Evolutionary conservation across 495 filamentous ascomycete genomes (phyloP).

Genomic region (Daldinia concentrica): DNA sequence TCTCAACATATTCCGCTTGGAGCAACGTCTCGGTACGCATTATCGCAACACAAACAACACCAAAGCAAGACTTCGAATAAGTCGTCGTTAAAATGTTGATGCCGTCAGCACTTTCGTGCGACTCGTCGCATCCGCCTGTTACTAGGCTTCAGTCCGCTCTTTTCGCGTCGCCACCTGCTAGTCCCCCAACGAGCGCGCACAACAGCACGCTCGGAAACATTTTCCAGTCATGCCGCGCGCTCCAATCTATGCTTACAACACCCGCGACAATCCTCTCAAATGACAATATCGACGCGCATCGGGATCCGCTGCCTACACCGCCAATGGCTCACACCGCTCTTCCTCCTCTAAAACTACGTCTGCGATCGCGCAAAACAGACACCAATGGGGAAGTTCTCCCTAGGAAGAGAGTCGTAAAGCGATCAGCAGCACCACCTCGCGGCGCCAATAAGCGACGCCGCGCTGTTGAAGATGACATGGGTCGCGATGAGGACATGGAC

Average conservation of each 20-base stretch:
- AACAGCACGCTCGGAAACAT: slow-evolving; percentile 65
- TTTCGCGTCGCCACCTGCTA: slow-evolving; percentile 69
- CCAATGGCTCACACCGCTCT: slow-evolving; percentile 60
- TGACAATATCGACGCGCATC: slow-evolving; percentile 62
- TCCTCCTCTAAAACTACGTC: slow-evolving; percentile 57
- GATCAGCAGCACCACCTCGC: slow-evolving; percentile 57
- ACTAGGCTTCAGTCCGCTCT: slow-evolving; percentile 64
- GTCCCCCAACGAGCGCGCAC: slow-evolving; percentile 66
- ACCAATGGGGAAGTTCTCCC: slow-evolving; percentile 41
- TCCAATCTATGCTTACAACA: slow-evolving; percentile 69
- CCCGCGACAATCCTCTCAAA: slow-evolving; percentile 54
- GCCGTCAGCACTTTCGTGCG: slow-evolving; percentile 76
- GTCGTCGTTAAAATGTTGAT: slow-evolving; percentile 65
- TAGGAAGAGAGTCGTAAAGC: slow-evolving; percentile 62
- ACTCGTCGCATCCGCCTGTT: slow-evolving; percentile 62
- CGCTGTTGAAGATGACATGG: slow-evolving; percentile 62
- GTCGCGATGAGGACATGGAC: slow-evolving; percentile 55
- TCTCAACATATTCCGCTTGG: slow-evolving; percentile 6
- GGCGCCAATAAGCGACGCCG: slow-evolving; percentile 72
- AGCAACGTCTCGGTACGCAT: slow-evolving; percentile 5
- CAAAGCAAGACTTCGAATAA: not conserved
- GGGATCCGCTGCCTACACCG: slow-evolving; percentile 56
- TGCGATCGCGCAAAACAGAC: slow-evolving; percentile 55
- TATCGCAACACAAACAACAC: slow-evolving; percentile 2
- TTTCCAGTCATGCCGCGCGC: slow-evolving; percentile 72